Conservation (phyloP, 768 basidiomycete genomes). For the Lepiota brunneoincarnata region DNA sequence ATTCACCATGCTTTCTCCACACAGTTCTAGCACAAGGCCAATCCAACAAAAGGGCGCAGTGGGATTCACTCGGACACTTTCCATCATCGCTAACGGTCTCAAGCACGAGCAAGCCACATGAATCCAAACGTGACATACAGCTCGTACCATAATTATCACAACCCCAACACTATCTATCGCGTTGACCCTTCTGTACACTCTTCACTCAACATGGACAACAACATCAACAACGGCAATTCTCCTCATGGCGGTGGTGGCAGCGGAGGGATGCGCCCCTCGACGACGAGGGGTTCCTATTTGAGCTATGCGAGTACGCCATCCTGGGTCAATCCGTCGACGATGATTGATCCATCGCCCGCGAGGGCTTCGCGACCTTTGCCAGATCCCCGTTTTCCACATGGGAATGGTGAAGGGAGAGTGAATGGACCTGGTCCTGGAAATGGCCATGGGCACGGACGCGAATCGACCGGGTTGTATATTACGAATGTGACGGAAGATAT, state of each 20-base stretch:
- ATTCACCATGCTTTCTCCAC: no score
- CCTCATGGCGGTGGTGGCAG: not conserved
- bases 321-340: conserved; percentile 10
- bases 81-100: no score
- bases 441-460: not conserved
- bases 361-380: conserved; percentile 7
- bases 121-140: conserved; percentile 10
- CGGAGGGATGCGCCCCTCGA: not conserved
- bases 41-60: no score
- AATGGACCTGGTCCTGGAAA: not conserved
- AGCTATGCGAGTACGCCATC: conserved; percentile 10
- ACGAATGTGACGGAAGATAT: conserved; percentile 6
- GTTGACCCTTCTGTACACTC: not conserved
- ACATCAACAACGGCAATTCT: no score
- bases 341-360: conserved; percentile 10
- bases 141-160: not conserved
- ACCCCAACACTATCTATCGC: not conserved
- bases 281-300: conserved; percentile 8
- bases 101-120: not conserved
- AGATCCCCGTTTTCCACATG: not conserved
- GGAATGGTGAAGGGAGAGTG: not conserved
- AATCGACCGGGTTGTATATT: conserved; percentile 1
- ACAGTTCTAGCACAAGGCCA: no score
- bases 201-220: conserved; percentile 3
- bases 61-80: no score